Evolutionary conservation across 257 asterid genomes (phyloP).

Genomic region (Avicennia marina): DNA sequence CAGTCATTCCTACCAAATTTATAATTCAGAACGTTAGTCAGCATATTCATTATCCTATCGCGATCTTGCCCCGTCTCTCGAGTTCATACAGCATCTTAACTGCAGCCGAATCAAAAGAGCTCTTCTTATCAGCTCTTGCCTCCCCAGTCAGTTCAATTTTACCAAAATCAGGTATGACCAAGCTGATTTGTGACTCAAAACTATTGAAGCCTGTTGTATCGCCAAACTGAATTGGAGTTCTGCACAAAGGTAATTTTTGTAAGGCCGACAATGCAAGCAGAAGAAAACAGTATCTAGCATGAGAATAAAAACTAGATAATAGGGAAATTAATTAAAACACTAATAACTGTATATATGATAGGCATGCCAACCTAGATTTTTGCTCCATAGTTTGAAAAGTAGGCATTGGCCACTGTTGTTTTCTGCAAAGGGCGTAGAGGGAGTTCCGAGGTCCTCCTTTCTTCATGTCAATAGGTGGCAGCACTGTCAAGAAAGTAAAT

Average conservation of each 20-base stretch:
- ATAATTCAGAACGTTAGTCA: too few relatives aligned
- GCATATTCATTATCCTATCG: slow-evolving; percentile 16
- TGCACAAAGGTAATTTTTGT: slow-evolving; percentile 17
- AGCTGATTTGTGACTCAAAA: slow-evolving; percentile 60
- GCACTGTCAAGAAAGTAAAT: slow-evolving; percentile 32
- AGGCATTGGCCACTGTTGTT: slow-evolving; percentile 84
- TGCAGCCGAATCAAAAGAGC: slow-evolving; percentile 88
- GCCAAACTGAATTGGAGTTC: slow-evolving; percentile 51
- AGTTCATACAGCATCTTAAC: slow-evolving; percentile 62
- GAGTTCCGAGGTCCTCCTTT: slow-evolving; percentile 91
- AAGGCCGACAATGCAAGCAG: not conserved
- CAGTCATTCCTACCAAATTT: too few relatives aligned
- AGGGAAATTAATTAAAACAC: too few relatives aligned
- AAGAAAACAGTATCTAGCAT: not conserved
- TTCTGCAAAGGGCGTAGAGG: slow-evolving; percentile 66
- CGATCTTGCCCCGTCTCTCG: slow-evolving; percentile 47
- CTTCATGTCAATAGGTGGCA: slow-evolving; percentile 57
- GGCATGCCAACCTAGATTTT: slow-evolving; percentile 58
- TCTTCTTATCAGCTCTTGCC: slow-evolving; percentile 74
- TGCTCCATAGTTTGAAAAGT: slow-evolving; percentile 46
- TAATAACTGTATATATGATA: not conserved
- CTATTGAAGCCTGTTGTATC: slow-evolving; percentile 48
- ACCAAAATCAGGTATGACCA: slow-evolving; percentile 63
- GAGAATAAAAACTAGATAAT: too few relatives aligned
- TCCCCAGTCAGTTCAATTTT: slow-evolving; percentile 58